Evolutionary conservation across 352 stramenopile genomes (phyloP).

Genomic region (Pythium sukuiense): DNA sequence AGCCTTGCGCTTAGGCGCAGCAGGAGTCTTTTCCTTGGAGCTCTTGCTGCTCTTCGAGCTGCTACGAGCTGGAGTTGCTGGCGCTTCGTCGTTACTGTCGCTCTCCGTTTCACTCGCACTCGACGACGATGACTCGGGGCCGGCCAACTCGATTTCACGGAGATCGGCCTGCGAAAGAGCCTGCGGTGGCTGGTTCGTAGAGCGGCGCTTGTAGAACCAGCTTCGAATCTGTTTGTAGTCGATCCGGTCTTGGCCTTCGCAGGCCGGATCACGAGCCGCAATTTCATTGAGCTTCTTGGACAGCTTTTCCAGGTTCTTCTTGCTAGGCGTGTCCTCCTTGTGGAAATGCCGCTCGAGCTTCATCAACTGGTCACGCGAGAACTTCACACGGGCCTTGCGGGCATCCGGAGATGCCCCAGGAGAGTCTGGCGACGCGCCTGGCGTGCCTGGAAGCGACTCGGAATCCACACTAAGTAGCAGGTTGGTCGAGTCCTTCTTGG

Average conservation of each 20-base stretch:
- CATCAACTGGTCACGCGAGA: conserved; percentile 72
- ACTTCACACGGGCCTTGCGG: conserved; percentile 69
- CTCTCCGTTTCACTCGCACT: conserved; percentile 71
- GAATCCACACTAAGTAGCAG: conserved; percentile 57
- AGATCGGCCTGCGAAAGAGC: conserved; percentile 59
- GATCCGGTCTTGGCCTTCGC: conserved; percentile 61
- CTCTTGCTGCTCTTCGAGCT: conserved; percentile 13
- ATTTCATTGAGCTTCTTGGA: conserved; percentile 75
- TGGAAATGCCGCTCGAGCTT: conserved; percentile 83
- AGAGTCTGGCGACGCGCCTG: conserved; percentile 57
- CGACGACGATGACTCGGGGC: conserved; percentile 39
- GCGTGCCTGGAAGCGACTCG: conserved; percentile 54
- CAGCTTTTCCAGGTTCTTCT: conserved; percentile 78
- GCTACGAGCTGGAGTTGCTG: conserved; percentile 8
- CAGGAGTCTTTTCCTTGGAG: conserved; percentile 11
- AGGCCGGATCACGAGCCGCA: conserved; percentile 45
- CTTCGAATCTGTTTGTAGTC: conserved; percentile 88
- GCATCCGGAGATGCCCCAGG: conserved; percentile 70
- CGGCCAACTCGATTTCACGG: conserved; percentile 37
- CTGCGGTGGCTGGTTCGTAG: conserved; percentile 74
- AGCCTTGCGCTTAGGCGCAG: conserved; percentile 17
- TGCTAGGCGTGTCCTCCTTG: conserved; percentile 81
- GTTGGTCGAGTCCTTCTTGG: conserved; percentile 49
- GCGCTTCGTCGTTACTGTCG: conserved; percentile 50
- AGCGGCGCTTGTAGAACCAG: conserved; percentile 88